Evolutionary conservation across 2,329 filamentous ascomycete genomes (phyloP).

Genomic region (Leptosphaerulina australis): DNA sequence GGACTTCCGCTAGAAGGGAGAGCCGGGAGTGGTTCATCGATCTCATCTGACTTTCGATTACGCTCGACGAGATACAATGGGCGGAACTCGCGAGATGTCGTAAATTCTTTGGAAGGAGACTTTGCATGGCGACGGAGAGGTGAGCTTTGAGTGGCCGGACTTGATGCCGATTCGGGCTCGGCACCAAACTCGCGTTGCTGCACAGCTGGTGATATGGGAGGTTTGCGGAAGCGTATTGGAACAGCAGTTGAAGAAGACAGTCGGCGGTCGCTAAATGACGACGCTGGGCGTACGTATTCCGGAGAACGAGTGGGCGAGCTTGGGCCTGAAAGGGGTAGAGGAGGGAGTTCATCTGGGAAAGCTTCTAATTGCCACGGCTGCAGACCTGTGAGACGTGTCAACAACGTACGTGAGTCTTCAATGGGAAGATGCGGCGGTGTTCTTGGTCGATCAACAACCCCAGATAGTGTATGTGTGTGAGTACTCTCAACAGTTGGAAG

Average conservation of each 20-base stretch:
- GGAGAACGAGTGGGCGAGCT: slow-evolving; percentile 37
- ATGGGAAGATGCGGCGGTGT: slow-evolving; percentile 39
- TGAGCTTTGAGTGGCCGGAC: slow-evolving; percentile 45
- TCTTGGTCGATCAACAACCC: slow-evolving; percentile 34
- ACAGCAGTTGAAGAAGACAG: slow-evolving; percentile 57
- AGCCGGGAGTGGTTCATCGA: slow-evolving; percentile 56
- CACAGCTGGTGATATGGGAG: slow-evolving; percentile 50
- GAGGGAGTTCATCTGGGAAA: slow-evolving; percentile 45
- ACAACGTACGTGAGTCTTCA: slow-evolving; percentile 42
- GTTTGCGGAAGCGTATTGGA: slow-evolving; percentile 62
- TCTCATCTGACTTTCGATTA: slow-evolving; percentile 46
- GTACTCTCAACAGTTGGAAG: slow-evolving; percentile 35
- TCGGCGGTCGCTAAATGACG: slow-evolving; percentile 29
- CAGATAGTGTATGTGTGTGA: slow-evolving; percentile 27
- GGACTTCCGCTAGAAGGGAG: slow-evolving; percentile 56
- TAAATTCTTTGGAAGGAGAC: slow-evolving; percentile 60
- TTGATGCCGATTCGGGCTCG: slow-evolving; percentile 37
- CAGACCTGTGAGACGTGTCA: slow-evolving; percentile 45
- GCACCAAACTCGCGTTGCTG: slow-evolving; percentile 51
- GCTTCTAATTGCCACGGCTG: slow-evolving; percentile 45
- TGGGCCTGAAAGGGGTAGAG: slow-evolving; percentile 40
- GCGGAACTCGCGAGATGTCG: slow-evolving; percentile 69
- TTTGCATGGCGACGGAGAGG: slow-evolving; percentile 55
- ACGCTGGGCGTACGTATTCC: slow-evolving; percentile 27
- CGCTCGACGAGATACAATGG: slow-evolving; percentile 83